Base-by-base conservation (phyloP, 78 protist genomes). In the Speleostelium caveatum region DNA sequence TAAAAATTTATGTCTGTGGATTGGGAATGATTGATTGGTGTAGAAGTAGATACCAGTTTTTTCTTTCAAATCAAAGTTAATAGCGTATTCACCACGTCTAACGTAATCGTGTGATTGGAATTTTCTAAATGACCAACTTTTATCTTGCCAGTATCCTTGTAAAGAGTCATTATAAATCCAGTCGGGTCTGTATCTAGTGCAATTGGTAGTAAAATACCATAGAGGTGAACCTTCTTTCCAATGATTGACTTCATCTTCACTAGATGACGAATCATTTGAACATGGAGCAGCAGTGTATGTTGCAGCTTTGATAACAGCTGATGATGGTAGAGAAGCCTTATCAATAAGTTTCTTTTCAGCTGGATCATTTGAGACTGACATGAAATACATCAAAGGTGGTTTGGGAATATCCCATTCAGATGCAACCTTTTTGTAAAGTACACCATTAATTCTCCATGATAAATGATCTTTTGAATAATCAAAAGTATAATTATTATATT, bases 111-210 rank as follows among this genome's bases (percentile, higher is more conserved):
- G 38, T 14, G 51, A n/a, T 2, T 16, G 36, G 55, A 35, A 32
- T 56, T 73, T 55, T 41, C 42, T 41, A 42, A 73, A 73, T 17
- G 79, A 51, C 0, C 30, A 21, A 3, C 66, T 32, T 2, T 14
- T 26, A 22, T 73, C 79, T 26, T 12, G 7, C 79, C 79, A 73
- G 7, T 21, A 14, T 22, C 1, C 41, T 3, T 5, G 10, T 5
- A 73, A 24, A 19, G 79, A 30, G 3, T 73, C 79, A 33, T 73
- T 73, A 63, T 55, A 73, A 22, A 73, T 36, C 76, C 62, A 67
- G 22, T 67, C 45, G n/a, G 75, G 65, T 0, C 26, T 12, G 19
- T 36, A 35, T 38, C 26, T 12, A 28, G 69, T 56, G 58, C 45
- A 55, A 17, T 67, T 35, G 28, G 49, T 22, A 21, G 75, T 67